Base-by-base conservation (phyloP, 192 early-diverging fungal genomes). In the Entrophospora sp. region DNA sequence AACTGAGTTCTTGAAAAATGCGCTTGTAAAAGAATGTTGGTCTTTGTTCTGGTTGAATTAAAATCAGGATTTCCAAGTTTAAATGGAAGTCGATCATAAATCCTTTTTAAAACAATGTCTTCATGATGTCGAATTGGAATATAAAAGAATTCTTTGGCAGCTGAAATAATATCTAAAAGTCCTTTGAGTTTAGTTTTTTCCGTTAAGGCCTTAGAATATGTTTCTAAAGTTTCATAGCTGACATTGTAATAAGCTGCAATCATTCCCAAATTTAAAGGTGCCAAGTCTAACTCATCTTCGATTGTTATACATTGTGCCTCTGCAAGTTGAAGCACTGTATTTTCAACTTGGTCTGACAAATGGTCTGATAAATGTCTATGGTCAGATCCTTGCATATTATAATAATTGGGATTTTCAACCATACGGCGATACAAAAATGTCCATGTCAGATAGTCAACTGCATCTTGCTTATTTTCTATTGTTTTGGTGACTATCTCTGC, bases 371-470 rank as follows among this genome's bases (percentile, higher is more conserved):
- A 74, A 63, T 97, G 93, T 44, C 89, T 83, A 70, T 91, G 92
- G 5, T 86, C 84, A 1, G 86, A 83, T 1, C 94, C 94, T 64
- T 91, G 87, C 44, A 99, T 69, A 16, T 88, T 88, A 67, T 96
- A 96, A 77, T 94, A 99, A 71, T 98, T 98, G 8, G 97, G 97
- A 73, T 99, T 99, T 70, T 93, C 83, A 9, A 89, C 81, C 85
- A 99, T 85, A 25, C 97, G 86, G 45, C 97, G 89, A 80, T 98
- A 99, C 56, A 98, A 69, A 78, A 97, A 91, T 28, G 96, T 94
- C 97, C 97, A 99, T 0, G 97, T 99, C 58, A 99, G 75, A 61
- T 97, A 99, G 62, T 99, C 97, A 1, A 99, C 93, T 0, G 97
- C 97, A 71, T 98, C 95, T 72, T 99, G 94, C 80, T 96, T 97